Conservation (phyloP, 176 grass and related monocot genomes). For the Avena insularis region DNA sequence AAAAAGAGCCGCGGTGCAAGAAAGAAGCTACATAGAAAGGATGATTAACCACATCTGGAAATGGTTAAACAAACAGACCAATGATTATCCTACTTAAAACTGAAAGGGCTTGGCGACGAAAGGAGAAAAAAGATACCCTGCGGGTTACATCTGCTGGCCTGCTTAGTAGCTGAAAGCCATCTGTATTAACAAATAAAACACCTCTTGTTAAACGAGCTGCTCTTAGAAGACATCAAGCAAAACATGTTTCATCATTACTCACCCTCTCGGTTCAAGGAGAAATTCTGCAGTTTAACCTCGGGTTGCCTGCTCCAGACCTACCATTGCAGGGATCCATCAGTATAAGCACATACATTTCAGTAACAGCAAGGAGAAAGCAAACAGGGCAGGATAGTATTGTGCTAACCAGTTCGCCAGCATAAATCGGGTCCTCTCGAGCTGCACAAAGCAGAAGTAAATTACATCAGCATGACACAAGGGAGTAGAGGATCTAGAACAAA, state of each 20-base stretch:
- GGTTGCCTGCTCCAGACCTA: conserved; percentile 41
- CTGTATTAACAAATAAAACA: neutral
- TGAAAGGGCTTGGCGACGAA: neutral
- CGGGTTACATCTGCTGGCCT: conserved; percentile 1
- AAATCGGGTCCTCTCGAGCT: conserved; percentile 41
- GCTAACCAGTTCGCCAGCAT: conserved; percentile 33
- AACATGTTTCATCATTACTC: neutral
- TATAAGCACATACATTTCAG: conserved; percentile 27
- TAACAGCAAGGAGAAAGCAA: neutral
- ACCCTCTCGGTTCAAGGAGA: conserved; percentile 17
- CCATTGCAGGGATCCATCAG: neutral
- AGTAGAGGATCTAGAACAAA: conserved; percentile 2
- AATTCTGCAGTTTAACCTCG: conserved; percentile 28
- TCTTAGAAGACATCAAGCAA: neutral
- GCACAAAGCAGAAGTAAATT: conserved; percentile 35
- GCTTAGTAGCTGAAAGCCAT: neutral
- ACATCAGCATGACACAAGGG: conserved; percentile 11
- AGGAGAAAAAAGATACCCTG: conserved; percentile 38
- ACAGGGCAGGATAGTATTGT: neutral
- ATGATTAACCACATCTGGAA: conserved; percentile 8
- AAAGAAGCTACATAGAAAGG: neutral
- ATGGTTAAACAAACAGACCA: conserved; percentile 9
- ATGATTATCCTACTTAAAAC: neutral
- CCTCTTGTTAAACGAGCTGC: neutral
- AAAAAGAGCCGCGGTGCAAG: neutral